Conservation (phyloP, 805 yeast genomes). For the Yarrowia osloensis region DNA sequence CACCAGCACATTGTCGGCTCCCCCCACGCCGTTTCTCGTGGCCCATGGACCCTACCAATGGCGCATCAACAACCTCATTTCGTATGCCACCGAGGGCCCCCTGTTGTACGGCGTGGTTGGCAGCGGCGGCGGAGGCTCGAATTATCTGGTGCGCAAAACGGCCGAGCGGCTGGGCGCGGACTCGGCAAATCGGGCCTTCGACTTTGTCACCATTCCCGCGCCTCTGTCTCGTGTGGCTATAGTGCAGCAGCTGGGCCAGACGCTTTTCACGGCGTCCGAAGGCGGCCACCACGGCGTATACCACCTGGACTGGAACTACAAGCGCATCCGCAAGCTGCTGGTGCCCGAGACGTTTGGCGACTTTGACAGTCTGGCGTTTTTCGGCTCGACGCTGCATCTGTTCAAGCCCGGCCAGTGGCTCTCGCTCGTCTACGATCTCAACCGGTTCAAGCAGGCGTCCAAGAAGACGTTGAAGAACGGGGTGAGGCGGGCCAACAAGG, state of each 20-base stretch:
- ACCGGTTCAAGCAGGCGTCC: not conserved
- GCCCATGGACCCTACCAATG: not conserved
- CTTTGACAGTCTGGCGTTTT: not conserved
- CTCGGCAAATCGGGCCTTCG: not conserved
- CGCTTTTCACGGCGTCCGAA: conserved; percentile 1
- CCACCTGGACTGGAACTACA: conserved; percentile 26
- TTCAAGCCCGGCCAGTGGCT: not conserved
- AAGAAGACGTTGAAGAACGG: not conserved
- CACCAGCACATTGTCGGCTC: not conserved
- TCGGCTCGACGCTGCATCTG: conserved; percentile 4
- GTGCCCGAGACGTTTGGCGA: conserved; percentile 4
- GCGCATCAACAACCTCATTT: conserved; percentile 11
- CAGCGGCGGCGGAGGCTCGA: not conserved
- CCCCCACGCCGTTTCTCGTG: not conserved
- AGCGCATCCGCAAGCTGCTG: conserved; percentile 11
- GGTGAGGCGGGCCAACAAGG: too few relatives aligned
- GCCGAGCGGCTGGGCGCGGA: not conserved
- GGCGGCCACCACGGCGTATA: conserved; percentile 6
- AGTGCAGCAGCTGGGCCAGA: conserved; percentile 15
- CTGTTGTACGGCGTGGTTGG: conserved; percentile 3
- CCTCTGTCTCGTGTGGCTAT: not conserved
- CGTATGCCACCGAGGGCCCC: not conserved
- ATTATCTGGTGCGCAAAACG: conserved; percentile 10
- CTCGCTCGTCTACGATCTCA: conserved; percentile 1
- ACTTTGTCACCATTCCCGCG: conserved; percentile 6